These are phyloP conservation scores for Botrytis deweyae DNA, from an alignment of 2,329 filamentous ascomycete genomes.

Conservation along the genomic window DNA sequence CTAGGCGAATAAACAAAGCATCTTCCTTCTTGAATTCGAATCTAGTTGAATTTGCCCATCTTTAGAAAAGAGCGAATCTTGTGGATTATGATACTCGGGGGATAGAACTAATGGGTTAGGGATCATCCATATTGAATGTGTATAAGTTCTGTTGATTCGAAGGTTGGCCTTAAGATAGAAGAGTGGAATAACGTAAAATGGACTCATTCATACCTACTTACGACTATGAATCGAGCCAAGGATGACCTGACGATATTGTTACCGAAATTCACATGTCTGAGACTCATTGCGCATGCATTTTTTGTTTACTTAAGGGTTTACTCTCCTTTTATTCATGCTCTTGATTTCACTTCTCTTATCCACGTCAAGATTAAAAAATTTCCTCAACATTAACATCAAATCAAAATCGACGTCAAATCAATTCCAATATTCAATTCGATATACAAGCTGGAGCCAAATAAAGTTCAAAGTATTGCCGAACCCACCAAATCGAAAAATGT, in stretches of 20 bases:
- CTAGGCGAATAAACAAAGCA: too few species aligned
- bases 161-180: too few species aligned
- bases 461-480: rapidly evolving
- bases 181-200: neutral
- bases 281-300: neutral
- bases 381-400: neutral
- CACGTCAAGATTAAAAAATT: neutral
- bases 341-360: neutral
- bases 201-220: too few species aligned
- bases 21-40: too few species aligned
- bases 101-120: neutral
- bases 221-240: neutral
- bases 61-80: neutral
- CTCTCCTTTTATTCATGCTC: neutral
- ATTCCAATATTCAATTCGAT: neutral
- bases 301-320: neutral
- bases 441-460: neutral
- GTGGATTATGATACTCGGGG: neutral
- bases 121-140: neutral
- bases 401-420: neutral
- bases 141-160: too few species aligned
- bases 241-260: neutral
- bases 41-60: neutral
- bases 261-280: neutral
- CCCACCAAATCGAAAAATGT: neutral